A percentile compares a stretch with the other conserved stretches of the same genome.
phyloP scores from a whole-genome alignment of 2,329 filamentous ascomycete species.

The Volutella citrinella region DNA sequence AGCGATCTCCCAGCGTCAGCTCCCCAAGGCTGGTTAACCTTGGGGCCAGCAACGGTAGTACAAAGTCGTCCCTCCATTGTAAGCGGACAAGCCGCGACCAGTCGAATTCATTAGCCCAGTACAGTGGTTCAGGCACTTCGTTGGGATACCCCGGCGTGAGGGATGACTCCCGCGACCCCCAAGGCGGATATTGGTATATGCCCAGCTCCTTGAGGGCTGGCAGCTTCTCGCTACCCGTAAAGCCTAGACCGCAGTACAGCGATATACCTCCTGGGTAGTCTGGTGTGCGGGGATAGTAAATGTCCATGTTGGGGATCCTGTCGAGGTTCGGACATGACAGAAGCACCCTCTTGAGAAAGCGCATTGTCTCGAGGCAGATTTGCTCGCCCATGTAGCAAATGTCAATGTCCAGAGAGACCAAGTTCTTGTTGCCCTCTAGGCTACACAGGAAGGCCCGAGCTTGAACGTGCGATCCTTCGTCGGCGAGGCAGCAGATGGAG shows the following conservation, averaged over 20 bases:
- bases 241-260: slow-evolving; percentile 5
- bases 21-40: slow-evolving; percentile 6
- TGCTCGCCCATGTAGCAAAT: slow-evolving; percentile 7
- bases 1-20: not conserved
- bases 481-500: slow-evolving; percentile 1
- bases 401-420: slow-evolving; percentile 3
- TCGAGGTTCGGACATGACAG: slow-evolving; percentile 11
- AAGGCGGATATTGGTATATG: slow-evolving; percentile 5
- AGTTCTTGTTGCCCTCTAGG: slow-evolving; percentile 4
- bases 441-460: slow-evolving; percentile 1
- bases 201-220: slow-evolving; percentile 8
- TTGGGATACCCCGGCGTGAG: slow-evolving; percentile 4
- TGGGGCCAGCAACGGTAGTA: not conserved
- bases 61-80: too few relatives aligned
- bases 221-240: slow-evolving; percentile 4
- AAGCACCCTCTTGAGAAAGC: slow-evolving; percentile 6
- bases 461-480: slow-evolving; percentile 3
- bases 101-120: slow-evolving; percentile 7
- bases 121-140: not conserved
- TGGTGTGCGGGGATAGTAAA: slow-evolving; percentile 5
- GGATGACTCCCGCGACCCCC: not conserved
- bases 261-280: not conserved
- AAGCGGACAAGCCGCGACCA: slow-evolving; percentile 9
- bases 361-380: slow-evolving; percentile 8
- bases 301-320: slow-evolving; percentile 2